phyloP scores from a whole-genome alignment of 352 stramenopile species.

The Phytophthora nicotianae region DNA sequence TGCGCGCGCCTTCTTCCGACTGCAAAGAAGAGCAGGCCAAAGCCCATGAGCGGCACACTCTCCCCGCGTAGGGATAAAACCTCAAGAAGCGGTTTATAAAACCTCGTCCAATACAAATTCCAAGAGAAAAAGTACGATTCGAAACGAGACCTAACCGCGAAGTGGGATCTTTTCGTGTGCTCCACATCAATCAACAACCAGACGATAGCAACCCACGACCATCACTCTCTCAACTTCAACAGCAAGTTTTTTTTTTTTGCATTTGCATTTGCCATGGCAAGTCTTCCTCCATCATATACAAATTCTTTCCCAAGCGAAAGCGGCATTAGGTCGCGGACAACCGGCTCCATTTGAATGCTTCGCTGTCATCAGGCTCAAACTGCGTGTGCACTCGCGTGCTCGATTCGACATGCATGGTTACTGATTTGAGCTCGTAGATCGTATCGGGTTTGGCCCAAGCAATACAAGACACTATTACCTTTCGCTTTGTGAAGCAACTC shows the following conservation, averaged over 20 bases:
- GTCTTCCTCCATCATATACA: no score
- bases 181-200: conserved; percentile 20
- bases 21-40: conserved; percentile 19
- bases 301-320: no score
- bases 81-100: conserved; percentile 16
- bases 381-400: no score
- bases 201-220: conserved; percentile 18
- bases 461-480: no score
- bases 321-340: no score
- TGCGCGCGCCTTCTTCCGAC: conserved; percentile 40
- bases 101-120: conserved; percentile 24
- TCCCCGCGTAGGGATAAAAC: conserved; percentile 22
- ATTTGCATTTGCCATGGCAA: no score
- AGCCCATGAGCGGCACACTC: conserved; percentile 12
- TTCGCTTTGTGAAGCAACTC: no score
- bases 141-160: conserved; percentile 18
- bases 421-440: no score
- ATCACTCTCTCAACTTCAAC: conserved; percentile 24
- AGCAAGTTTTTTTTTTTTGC: not conserved
- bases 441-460: no score
- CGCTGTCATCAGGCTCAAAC: no score
- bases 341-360: no score
- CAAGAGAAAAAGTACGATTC: conserved; percentile 24
- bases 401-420: no score
- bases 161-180: conserved; percentile 16